Base-by-base conservation (phyloP, 805 yeast genomes). In the Candida koratica region DNA sequence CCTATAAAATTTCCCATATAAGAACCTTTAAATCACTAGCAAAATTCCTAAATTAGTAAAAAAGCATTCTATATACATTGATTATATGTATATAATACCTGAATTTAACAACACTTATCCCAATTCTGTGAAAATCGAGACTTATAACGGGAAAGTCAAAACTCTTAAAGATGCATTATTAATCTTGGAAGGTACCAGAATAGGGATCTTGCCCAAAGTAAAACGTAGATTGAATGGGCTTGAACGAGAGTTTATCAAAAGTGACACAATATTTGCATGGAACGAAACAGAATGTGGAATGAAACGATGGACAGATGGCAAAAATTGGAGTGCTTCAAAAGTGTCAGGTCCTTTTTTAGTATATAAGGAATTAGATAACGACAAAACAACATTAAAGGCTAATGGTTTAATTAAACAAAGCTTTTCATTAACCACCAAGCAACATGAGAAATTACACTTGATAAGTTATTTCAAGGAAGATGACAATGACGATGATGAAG, bases 301-400 rank as follows among this genome's bases (percentile, higher is more conserved):
- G 78, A 72, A 77, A 43, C 60, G 89, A 18, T 82, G 90, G 89
- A 82, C 89, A 1, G 90, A 82, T 49, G 86, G 89, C 13, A 72
- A 73, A 43, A 67, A 72, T 22, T 82, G 90, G 89, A 68, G 77
- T 40, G 84, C 88, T 2, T 76, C 84, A 0, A 67, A 87, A 40
- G 87, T 83, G 1, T 68, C 71, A 4, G 84, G 84, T 4, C 67
- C 73, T 2, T 81, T 81, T 48, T 58, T 81, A 19, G 41, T 47
- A n/a, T 49, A 52, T 26, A 69, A 74, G 35, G 87, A 82, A 51
- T 71, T 79, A 66, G 79, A 76, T 28, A 41, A 53, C 44, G 39
- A 49, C 23, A 36, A 46, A 42, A 31, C 38, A 5, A 19, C 37
- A 13, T 27, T 49, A 71, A 44, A 73, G 46, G 53, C 62, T 2